Evolutionary conservation across 2,329 filamentous ascomycete species (phyloP).

Genomic region (Rhynchosporium secalis): DNA sequence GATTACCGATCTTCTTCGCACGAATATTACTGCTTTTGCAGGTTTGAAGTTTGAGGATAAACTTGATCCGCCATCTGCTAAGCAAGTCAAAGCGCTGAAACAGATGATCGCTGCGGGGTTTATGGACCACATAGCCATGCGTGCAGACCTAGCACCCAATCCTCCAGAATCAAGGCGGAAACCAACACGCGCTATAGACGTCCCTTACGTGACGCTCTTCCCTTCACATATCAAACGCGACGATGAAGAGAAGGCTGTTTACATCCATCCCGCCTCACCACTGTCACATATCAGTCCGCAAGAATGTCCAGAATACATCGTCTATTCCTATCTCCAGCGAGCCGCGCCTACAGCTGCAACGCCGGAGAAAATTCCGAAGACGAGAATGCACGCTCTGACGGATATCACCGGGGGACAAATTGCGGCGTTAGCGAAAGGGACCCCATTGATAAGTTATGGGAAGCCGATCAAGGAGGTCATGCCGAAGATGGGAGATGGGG

Average conservation of each 20-base stretch:
- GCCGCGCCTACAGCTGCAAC: slow-evolving; percentile 51
- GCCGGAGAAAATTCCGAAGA: slow-evolving; percentile 62
- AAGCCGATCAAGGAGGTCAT: slow-evolving; percentile 88
- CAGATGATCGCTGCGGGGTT: slow-evolving; percentile 92
- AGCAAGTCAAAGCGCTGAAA: slow-evolving; percentile 77
- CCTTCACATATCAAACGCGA: slow-evolving; percentile 56
- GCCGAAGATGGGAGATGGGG: slow-evolving; percentile 46
- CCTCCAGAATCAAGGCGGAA: slow-evolving; percentile 68
- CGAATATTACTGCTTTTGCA: slow-evolving; percentile 68
- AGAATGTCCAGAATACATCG: slow-evolving; percentile 82
- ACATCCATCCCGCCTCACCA: slow-evolving; percentile 82
- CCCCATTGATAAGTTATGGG: slow-evolving; percentile 78
- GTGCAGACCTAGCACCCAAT: slow-evolving; percentile 78
- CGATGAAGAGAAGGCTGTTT: slow-evolving; percentile 67
- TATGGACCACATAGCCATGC: slow-evolving; percentile 90
- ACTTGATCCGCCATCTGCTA: slow-evolving; percentile 59
- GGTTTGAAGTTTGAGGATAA: slow-evolving; percentile 57
- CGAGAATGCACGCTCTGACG: slow-evolving; percentile 85
- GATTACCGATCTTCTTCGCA: slow-evolving; percentile 75
- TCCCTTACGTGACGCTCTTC: slow-evolving; percentile 85
- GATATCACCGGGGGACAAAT: slow-evolving; percentile 75
- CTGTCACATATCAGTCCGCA: slow-evolving; percentile 67
- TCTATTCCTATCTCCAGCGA: slow-evolving; percentile 84
- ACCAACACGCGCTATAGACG: slow-evolving; percentile 83
- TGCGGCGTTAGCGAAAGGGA: slow-evolving; percentile 76